Base-by-base conservation (phyloP, 108 stramenopile genomes). In the Cyclotella baltica region DNA sequence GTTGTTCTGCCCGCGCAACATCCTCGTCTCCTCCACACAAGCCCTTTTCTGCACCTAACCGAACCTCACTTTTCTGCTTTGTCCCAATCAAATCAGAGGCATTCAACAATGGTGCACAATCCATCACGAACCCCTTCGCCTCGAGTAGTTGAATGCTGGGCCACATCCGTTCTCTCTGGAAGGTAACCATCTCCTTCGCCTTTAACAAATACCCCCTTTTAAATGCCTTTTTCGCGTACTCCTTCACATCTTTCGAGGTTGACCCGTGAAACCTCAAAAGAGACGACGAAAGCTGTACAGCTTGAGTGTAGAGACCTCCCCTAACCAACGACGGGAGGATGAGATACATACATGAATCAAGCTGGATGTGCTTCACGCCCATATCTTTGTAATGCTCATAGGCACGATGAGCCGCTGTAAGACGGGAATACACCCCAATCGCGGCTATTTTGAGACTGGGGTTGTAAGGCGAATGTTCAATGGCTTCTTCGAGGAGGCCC, bases 301-400 rank as follows among this genome's bases (percentile, higher is more conserved):
- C 88, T 66, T 90, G 87, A 11, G 83, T 86, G 77, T 92, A 94
- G 27, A 92, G 77, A 38, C 93, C 93, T 46, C 88, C 88, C 20
- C 75, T 67, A 23, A 88, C 30, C 13, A 94, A 80, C 29, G 79
- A 47, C 2, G 90, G 89, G 11, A 90, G 61, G 51, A 92, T 88
- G 30, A 87, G 71, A 63, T 87, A 94, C 16, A 79, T 78, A 47
- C 93, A 94, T 1, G 93, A 91, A 62, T 94, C 93, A 18, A 87
- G 67, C 67, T 94, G 93, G 25, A 94, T 92, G 69, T 94, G 89
- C 63, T 91, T 94, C 25, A 94, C 76, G 20, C 76, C 79, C 51
- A 92, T 73, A 22, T 66, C 67, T 62, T 89, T 57, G 66, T 70
- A 92, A 16, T 88, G 55, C 11, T 81, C 81, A 53, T 81, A 85